phyloP scores from a whole-genome alignment of 1,284 basidiomycete genomes.

The Fomitopsis pinicola region DNA sequence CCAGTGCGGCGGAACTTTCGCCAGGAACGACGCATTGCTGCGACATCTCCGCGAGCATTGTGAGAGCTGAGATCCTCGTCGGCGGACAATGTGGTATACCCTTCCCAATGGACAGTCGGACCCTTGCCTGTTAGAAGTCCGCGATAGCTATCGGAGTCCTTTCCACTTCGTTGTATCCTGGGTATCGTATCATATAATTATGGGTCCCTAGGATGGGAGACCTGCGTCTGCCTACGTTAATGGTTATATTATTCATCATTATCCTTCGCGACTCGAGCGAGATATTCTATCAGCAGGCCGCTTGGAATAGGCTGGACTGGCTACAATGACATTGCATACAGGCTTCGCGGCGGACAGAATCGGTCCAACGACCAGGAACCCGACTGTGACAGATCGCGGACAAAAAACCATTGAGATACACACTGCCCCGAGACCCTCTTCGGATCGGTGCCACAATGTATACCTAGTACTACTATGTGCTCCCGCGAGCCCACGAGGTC shows the following conservation, averaged over 20 bases:
- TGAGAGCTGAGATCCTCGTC: background rate
- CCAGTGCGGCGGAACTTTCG: constrained; percentile 1
- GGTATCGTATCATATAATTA: too few species aligned
- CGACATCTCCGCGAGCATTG: constrained; percentile 7
- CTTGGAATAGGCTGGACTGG: too few species aligned
- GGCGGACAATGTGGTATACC: too few species aligned
- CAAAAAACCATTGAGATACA: background rate
- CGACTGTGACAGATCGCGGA: background rate
- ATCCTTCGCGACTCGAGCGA: background rate
- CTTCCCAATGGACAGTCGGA: too few species aligned
- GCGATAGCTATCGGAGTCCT: too few species aligned
- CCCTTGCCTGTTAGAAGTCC: too few species aligned
- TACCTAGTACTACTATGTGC: background rate
- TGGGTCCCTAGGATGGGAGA: too few species aligned
- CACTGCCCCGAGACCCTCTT: background rate
- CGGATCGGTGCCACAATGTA: background rate
- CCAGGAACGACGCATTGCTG: constrained; percentile 3
- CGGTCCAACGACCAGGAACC: background rate
- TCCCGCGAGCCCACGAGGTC: background rate
- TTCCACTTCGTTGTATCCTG: too few species aligned
- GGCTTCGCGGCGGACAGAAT: background rate
- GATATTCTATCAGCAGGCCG: background rate
- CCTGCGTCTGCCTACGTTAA: too few species aligned
- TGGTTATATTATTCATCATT: background rate
- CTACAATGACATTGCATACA: too few species aligned